Evolutionary conservation across 345 rosid species (phyloP).

Genomic region (Camelina laxa): DNA sequence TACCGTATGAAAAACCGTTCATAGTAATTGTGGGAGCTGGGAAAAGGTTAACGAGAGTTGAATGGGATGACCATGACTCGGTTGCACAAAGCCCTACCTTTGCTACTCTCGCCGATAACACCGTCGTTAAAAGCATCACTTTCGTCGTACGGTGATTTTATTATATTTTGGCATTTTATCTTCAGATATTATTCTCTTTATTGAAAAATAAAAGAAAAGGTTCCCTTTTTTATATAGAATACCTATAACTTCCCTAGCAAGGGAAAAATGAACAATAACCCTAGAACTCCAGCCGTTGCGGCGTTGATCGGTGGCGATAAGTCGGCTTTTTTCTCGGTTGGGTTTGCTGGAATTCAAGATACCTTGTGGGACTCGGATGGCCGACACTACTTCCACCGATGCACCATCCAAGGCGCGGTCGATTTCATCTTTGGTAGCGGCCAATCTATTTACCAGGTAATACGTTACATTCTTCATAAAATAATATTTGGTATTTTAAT

Average conservation of each 20-base stretch:
- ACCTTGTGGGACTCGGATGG: conserved; percentile 80
- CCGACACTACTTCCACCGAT: conserved; percentile 65
- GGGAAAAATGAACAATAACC: conserved; percentile 42
- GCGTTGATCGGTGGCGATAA: conserved; percentile 73
- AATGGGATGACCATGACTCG: conserved; percentile 66
- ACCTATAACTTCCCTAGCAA: conserved; percentile 56
- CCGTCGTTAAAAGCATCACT: conserved; percentile 57
- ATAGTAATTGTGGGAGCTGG: conserved; percentile 64
- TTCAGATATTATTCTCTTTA: background rate
- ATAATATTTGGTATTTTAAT: background rate
- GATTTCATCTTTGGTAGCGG: conserved; percentile 88
- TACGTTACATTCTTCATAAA: conserved; percentile 25
- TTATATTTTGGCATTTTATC: background rate
- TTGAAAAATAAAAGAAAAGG: background rate
- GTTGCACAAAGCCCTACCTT: conserved; percentile 64
- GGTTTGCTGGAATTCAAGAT: conserved; percentile 76
- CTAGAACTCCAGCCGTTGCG: conserved; percentile 60
- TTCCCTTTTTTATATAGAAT: conserved; percentile 50
- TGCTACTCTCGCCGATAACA: conserved; percentile 61
- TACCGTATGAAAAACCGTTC: conserved; percentile 68
- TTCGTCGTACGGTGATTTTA: conserved; percentile 30
- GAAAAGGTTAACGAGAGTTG: conserved; percentile 56
- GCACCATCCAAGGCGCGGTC: conserved; percentile 77
- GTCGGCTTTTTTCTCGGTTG: conserved; percentile 58
- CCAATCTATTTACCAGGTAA: conserved; percentile 80